Base-by-base conservation (phyloP, 495 filamentous ascomycete genomes). In the Terfezia boudieri region DNA sequence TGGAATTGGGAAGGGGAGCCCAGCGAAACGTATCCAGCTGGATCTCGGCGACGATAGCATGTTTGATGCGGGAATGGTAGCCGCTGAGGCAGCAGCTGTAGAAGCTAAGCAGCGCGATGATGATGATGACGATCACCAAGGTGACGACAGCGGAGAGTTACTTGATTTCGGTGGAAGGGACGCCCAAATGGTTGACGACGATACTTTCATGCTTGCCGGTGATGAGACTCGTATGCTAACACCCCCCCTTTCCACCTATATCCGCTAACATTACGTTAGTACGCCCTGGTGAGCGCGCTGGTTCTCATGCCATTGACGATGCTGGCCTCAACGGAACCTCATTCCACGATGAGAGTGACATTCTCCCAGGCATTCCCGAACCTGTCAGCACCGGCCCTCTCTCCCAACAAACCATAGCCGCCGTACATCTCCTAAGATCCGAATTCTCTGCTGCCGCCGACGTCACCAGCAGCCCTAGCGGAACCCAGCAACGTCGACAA, bases 351-450 rank as follows among this genome's bases (percentile, higher is more conserved):
- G 26, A 32, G 2, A 7, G 26, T 32, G 26, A 32, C 26, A 32
- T 32, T 32, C 26, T 32, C 26, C 26, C 26, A 5, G 26, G 26
- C 26, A 32, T 32, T 32, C 26, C 0, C 7, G 26, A 32, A 55
- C 52, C 50, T 59, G 63, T 26, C 53, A 54, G 50, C 0, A 54
- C 56, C 6, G 56, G 61, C 16, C 55, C 60, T 49, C 53, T 65
- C 43, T 93, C 88, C 0, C 66, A 87, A 37, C 86, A 86, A 56
- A 96, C 92, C 48, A 87, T 88, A 69, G 86, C 93, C 61, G 90
- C 90, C 35, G 90, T 98, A 17, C 90, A 96, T 67, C 78, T 98
- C 26, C 78, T 96, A 12, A 82, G 90, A 41, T 84, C 94, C 54
- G 76, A 82, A 38, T 88, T 98, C 58, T 26, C 26, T 58, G 61